phyloP scores from a whole-genome alignment of 768 basidiomycete species.

The Favolaschia claudopus region DNA sequence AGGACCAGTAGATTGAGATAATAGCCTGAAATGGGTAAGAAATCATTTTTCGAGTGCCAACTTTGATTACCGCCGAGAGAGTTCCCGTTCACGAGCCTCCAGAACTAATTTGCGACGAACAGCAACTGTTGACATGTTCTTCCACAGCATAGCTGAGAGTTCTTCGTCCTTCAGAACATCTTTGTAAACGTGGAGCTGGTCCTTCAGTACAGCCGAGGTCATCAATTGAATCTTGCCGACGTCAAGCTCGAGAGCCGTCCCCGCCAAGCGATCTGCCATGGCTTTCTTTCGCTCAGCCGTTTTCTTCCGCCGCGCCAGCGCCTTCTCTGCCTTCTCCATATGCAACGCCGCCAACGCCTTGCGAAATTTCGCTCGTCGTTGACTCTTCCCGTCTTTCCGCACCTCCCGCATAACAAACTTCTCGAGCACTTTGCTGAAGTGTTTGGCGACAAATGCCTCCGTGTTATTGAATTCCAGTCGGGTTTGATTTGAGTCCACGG shows the following conservation, averaged over 20 bases:
- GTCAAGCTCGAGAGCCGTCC: not conserved
- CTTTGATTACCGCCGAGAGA: not conserved
- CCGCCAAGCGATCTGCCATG: not conserved
- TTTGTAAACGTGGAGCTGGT: not conserved
- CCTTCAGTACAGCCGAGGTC: not conserved
- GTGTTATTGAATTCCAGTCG: conserved; percentile 1
- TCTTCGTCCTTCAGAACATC: conserved; percentile 1
- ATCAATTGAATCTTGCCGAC: not conserved
- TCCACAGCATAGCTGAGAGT: not conserved
- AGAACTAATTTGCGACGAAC: not conserved
- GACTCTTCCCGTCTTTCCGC: not conserved
- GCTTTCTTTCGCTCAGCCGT: not conserved
- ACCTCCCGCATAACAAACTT: not conserved
- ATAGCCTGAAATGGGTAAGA: no score
- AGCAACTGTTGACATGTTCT: not conserved
- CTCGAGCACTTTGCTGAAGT: not conserved
- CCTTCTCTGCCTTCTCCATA: not conserved
- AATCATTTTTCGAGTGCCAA: not conserved
- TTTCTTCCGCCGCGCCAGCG: not conserved
- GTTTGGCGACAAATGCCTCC: conserved; percentile 1
- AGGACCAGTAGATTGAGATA: no score
- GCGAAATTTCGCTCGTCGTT: not conserved
- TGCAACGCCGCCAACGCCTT: not conserved
- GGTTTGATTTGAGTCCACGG: not conserved
- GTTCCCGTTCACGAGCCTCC: not conserved